phyloP scores from a whole-genome alignment of 2,329 filamentous ascomycete genomes.

The Neofusicoccum umdonicola region DNA sequence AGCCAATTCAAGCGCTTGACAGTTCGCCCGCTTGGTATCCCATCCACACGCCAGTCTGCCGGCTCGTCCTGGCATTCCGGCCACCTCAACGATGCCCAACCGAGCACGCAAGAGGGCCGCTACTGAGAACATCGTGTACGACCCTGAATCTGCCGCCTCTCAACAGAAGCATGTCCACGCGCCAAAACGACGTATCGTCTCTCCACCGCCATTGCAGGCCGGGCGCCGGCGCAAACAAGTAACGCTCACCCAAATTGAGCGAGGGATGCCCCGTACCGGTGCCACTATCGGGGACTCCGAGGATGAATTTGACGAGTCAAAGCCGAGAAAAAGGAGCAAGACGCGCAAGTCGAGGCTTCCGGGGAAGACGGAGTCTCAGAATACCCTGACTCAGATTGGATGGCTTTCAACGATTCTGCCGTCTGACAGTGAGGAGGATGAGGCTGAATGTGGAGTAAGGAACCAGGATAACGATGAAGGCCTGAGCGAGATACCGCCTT shows the following conservation, averaged over 20 bases:
- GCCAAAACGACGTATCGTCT: neutral
- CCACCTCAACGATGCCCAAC: neutral
- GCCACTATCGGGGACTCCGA: neutral
- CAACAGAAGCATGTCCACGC: neutral
- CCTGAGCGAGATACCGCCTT: neutral
- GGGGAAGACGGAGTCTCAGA: constrained; percentile 7
- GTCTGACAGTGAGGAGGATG: constrained; percentile 8
- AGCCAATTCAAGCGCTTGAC: too few species aligned
- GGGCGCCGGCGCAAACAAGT: neutral
- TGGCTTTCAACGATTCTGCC: neutral
- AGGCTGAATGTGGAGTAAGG: neutral
- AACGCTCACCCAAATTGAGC: constrained; percentile 12
- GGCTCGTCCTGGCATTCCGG: neutral
- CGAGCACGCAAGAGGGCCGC: neutral
- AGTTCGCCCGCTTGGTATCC: too few species aligned
- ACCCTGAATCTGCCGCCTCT: neutral
- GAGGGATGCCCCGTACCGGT: neutral
- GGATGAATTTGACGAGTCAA: neutral
- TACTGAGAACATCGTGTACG: neutral
- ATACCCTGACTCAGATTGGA: constrained; percentile 16
- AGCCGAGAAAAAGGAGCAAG: neutral
- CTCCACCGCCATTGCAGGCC: neutral
- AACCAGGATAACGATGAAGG: neutral
- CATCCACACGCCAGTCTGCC: neutral
- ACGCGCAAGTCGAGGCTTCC: neutral